Evolutionary conservation across 805 yeast genomes (phyloP).

Genomic region (Spathaspora arborariae): DNA sequence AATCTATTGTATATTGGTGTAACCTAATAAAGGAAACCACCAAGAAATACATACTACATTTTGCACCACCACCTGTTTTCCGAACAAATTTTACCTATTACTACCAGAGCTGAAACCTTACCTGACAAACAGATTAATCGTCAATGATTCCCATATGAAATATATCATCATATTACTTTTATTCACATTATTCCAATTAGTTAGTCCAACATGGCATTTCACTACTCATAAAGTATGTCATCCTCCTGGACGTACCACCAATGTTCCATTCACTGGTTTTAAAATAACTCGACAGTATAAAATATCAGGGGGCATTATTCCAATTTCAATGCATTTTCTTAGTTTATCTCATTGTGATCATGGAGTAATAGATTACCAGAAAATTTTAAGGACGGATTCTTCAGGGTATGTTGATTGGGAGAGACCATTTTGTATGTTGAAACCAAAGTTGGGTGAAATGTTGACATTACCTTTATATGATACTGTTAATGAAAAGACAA

Average conservation of each 20-base stretch:
- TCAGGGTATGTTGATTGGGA: slow-evolving; percentile 47
- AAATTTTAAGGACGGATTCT: slow-evolving; percentile 25
- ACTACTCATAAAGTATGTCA: slow-evolving; percentile 32
- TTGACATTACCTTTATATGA: slow-evolving; percentile 9
- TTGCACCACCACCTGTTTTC: background rate
- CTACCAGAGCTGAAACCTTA: too few species aligned
- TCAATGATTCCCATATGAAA: background rate
- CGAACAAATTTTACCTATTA: background rate
- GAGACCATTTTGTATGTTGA: slow-evolving; percentile 42
- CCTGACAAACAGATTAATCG: too few species aligned
- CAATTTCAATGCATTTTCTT: slow-evolving; percentile 36
- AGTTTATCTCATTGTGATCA: slow-evolving; percentile 48
- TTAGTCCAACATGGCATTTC: slow-evolving; percentile 14
- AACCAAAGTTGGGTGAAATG: slow-evolving; percentile 19
- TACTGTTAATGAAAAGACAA: slow-evolving; percentile 7
- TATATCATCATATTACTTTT: background rate
- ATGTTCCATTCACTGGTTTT: slow-evolving; percentile 51
- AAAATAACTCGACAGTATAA: slow-evolving; percentile 48
- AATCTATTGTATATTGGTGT: too few species aligned
- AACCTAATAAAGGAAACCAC: too few species aligned
- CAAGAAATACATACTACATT: too few species aligned
- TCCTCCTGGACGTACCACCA: slow-evolving; percentile 14
- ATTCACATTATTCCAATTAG: background rate
- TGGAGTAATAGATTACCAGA: slow-evolving; percentile 46
- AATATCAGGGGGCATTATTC: slow-evolving; percentile 33